Conservation (phyloP, 179 eudicot species). For the Dionaea muscipula region DNA sequence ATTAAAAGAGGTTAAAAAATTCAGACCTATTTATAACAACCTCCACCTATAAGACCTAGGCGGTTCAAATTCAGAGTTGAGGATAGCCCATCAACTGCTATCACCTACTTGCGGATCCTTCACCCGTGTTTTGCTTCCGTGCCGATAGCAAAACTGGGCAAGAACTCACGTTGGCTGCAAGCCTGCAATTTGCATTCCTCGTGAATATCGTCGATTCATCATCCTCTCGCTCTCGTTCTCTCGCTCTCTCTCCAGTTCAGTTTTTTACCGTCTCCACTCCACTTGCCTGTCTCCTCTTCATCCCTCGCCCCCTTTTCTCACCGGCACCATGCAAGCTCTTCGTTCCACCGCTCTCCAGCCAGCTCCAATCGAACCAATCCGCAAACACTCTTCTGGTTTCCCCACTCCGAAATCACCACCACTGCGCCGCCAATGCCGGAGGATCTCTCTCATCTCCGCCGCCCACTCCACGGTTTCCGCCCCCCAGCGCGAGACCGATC, state of each 20-base stretch:
- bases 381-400: slow-evolving; percentile 15
- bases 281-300: neutral
- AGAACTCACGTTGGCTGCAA: too few species aligned
- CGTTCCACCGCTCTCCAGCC: slow-evolving; percentile 33
- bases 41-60: too few species aligned
- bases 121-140: too few species aligned
- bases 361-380: slow-evolving; percentile 36
- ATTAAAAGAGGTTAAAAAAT: too few species aligned
- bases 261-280: neutral
- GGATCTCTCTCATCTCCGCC: slow-evolving; percentile 18
- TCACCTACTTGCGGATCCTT: too few species aligned
- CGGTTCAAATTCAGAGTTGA: too few species aligned
- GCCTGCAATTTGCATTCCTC: too few species aligned
- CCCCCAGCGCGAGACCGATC: slow-evolving; percentile 60
- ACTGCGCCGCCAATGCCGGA: slow-evolving; percentile 3
- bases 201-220: too few species aligned
- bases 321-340: slow-evolving; percentile 51
- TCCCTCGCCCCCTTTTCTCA: too few species aligned
- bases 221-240: neutral
- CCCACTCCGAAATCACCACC: neutral
- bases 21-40: too few species aligned
- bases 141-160: too few species aligned
- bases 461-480: slow-evolving; percentile 18
- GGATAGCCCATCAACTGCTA: too few species aligned
- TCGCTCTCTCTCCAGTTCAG: neutral